A percentile compares a stretch with the other conserved stretches of the same genome.
phyloP scores from a whole-genome alignment of 2,329 filamentous ascomycete genomes.

The Phymatotrichopsis omnivora region DNA sequence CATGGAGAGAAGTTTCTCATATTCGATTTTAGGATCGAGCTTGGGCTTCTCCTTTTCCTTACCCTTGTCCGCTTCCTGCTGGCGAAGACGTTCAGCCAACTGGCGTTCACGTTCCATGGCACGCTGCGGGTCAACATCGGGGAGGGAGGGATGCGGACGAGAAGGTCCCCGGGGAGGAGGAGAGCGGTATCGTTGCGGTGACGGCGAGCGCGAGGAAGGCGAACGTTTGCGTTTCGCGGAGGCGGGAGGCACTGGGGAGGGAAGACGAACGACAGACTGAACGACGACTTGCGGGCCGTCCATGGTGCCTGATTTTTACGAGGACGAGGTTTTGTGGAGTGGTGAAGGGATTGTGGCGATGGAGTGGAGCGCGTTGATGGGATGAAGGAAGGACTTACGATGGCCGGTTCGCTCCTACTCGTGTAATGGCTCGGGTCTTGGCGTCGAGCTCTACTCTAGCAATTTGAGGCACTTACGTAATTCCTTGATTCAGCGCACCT shows the following conservation, averaged over 20 bases:
- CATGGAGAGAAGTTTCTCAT: slow-evolving; percentile 83
- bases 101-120: slow-evolving; percentile 43
- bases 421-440: no score
- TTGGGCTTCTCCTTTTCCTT: slow-evolving; percentile 74
- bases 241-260: slow-evolving; percentile 44
- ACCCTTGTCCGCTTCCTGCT: slow-evolving; percentile 43
- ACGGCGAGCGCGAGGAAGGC: slow-evolving; percentile 45
- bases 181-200: slow-evolving; percentile 43
- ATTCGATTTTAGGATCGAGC: slow-evolving; percentile 79
- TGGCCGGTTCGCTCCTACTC: no score
- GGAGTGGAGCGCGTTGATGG: no score
- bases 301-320: slow-evolving; percentile 3
- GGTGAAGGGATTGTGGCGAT: background rate
- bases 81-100: slow-evolving; percentile 44
- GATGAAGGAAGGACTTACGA: no score
- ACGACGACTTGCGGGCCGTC: slow-evolving; percentile 39
- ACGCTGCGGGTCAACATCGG: slow-evolving; percentile 43
- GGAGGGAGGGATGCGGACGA: slow-evolving; percentile 35
- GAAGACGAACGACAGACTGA: slow-evolving; percentile 49
- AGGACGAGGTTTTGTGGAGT: background rate
- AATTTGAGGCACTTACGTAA: no score
- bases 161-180: slow-evolving; percentile 37
- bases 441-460: no score
- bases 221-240: slow-evolving; percentile 48
- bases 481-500: no score